Percentiles rank a stretch among this genome's conserved stretches.
Conservation (phyloP, 1,284 basidiomycete species). For the Pseudozyma flocculosa region DNA sequence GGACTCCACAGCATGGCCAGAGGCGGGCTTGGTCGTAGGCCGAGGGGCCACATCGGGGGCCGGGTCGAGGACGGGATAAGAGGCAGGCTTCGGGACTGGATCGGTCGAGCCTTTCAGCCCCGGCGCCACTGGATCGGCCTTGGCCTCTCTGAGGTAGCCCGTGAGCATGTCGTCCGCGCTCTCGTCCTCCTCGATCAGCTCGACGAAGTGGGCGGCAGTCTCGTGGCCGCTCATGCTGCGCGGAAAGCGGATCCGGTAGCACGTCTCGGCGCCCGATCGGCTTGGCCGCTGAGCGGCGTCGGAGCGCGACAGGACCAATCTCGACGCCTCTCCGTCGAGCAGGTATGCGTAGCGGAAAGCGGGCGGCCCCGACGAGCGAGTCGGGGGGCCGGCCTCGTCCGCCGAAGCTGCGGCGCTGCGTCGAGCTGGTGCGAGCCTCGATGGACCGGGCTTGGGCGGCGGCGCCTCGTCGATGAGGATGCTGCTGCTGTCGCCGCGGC, state of each 20-base stretch:
- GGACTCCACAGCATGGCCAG: no score
- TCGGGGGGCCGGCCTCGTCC: no score
- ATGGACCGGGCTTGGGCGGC: no score
- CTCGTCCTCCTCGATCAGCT: conserved; percentile 1
- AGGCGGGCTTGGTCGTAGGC: no score
- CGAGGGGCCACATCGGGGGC: no score
- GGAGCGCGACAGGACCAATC: neutral
- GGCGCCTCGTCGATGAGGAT: neutral
- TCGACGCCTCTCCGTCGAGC: neutral
- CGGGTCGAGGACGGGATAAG: no score
- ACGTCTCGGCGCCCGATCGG: neutral
- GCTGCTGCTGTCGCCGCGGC: no score
- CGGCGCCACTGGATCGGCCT: neutral
- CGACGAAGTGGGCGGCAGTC: neutral
- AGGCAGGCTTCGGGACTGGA: no score
- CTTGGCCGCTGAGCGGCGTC: neutral
- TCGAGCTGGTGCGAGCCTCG: no score
- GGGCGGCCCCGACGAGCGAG: no score
- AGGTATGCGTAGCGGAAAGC: conserved; percentile 1
- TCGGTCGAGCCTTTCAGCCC: neutral
- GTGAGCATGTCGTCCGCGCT: neutral
- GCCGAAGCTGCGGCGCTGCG: no score
- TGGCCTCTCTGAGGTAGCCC: neutral
- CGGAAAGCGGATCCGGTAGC: neutral
- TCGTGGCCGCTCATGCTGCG: neutral